Conservation (phyloP, 1,284 basidiomycete genomes). For the Kwoniella shivajii region DNA sequence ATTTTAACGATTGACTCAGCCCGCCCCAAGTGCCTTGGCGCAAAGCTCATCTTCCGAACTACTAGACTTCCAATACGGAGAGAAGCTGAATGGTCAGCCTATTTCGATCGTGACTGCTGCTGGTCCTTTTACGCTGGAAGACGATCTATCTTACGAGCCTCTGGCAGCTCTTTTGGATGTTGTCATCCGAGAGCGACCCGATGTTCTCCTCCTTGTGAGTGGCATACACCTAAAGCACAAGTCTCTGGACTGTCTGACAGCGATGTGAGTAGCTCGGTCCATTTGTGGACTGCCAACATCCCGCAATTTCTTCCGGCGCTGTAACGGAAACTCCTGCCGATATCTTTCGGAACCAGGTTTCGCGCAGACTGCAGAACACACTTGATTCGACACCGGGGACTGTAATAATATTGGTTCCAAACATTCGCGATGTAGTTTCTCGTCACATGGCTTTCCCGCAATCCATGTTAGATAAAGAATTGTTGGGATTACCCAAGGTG, state of each 20-base stretch:
- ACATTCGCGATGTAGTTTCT: slow-evolving; percentile 76
- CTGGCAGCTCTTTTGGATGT: slow-evolving; percentile 65
- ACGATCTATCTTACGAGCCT: slow-evolving; percentile 73
- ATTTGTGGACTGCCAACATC: slow-evolving; percentile 78
- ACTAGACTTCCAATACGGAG: slow-evolving; percentile 45
- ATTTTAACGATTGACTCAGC: slow-evolving; percentile 33
- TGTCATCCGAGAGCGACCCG: slow-evolving; percentile 66
- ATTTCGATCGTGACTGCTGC: slow-evolving; percentile 71
- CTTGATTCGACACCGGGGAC: slow-evolving; percentile 67
- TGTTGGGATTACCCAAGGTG: slow-evolving; percentile 55
- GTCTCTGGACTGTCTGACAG: too few relatives aligned
- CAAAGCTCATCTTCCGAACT: slow-evolving; percentile 43
- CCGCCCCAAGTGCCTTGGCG: slow-evolving; percentile 52
- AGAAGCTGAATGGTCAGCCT: slow-evolving; percentile 54
- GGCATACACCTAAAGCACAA: background rate
- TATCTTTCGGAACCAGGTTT: slow-evolving; percentile 72
- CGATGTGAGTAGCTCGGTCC: slow-evolving; percentile 89
- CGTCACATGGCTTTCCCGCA: slow-evolving; percentile 87
- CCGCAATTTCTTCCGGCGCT: slow-evolving; percentile 71
- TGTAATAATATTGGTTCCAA: slow-evolving; percentile 75
- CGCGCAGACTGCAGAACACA: slow-evolving; percentile 63
- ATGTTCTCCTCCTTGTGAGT: slow-evolving; percentile 76
- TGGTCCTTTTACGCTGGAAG: slow-evolving; percentile 79
- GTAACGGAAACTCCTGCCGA: slow-evolving; percentile 65
- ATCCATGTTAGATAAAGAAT: slow-evolving; percentile 63